Base-by-base conservation (phyloP, 495 filamentous ascomycete species). In the Bathelium albidoporum region DNA sequence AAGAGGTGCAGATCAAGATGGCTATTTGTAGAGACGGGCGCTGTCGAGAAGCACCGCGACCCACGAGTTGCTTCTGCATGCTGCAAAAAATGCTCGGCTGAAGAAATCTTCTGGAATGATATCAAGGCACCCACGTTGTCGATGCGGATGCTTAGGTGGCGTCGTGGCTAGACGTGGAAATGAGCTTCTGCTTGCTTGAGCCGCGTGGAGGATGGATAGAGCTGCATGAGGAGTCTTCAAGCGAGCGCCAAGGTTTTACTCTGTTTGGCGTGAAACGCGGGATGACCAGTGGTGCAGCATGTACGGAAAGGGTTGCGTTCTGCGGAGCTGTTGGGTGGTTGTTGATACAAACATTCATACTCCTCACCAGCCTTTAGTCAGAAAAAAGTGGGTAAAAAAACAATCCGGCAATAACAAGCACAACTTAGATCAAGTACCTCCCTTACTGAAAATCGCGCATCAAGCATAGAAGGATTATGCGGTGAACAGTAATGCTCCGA, bases 401-500 rank as follows among this genome's bases (percentile, higher is more conserved):
- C n/a, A n/a, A n/a, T n/a, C n/a, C n/a, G n/a, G n/a, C n/a, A n/a
- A n/a, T n/a, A n/a, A n/a, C n/a, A n/a, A n/a, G n/a, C n/a, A n/a
- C n/a, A n/a, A n/a, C n/a, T n/a, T n/a, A n/a, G n/a, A n/a, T n/a
- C n/a, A n/a, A n/a, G n/a, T n/a, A n/a, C n/a, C n/a, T n/a, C n/a
- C n/a, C n/a, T n/a, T n/a, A n/a, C n/a, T n/a, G n/a, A 26, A 7
- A 29, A 9, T 29, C 9, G 24, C 49, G 26, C 24, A 55, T 55
- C 24, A 24, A 5, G 14, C 49, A 55, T 16, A 29, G 2, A 3
- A 1, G 5, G 7, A n/a, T 55, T 29, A 55, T 55, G 49, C 49
- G 2, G 24, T 55, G 49, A 55, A 55, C 49, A 55, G 29, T 55
- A 55, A 39, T 39, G 34, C 24, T 55, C 49, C 49, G 49, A 55